phyloP scores from a whole-genome alignment of 2,329 filamentous ascomycete species.

The Lecanicillium sp. region DNA sequence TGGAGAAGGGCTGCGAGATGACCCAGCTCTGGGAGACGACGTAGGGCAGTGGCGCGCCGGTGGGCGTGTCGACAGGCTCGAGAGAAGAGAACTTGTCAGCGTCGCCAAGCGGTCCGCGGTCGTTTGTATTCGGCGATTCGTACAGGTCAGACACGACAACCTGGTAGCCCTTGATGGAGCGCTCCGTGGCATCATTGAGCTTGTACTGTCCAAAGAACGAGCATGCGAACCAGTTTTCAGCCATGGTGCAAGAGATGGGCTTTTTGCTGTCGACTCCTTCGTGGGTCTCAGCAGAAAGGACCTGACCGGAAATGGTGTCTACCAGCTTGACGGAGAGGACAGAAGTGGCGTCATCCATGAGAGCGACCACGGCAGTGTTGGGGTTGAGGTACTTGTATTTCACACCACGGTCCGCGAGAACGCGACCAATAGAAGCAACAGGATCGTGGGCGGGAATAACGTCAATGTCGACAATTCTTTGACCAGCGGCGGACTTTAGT shows the following conservation, averaged over 20 bases:
- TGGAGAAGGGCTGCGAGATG: constrained; percentile 68
- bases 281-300: constrained; percentile 66
- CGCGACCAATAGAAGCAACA: constrained; percentile 88
- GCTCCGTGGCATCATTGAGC: constrained; percentile 43
- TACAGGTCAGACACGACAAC: constrained; percentile 82
- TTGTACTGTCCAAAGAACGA: constrained; percentile 61
- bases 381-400: constrained; percentile 96
- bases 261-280: constrained; percentile 65
- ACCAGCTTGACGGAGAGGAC: constrained; percentile 69
- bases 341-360: constrained; percentile 48
- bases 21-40: constrained; percentile 75
- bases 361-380: constrained; percentile 71
- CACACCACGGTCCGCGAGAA: constrained; percentile 85
- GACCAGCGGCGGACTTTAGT: constrained; percentile 56
- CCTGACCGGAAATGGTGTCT: constrained; percentile 75
- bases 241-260: constrained; percentile 67
- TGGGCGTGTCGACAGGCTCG: constrained; percentile 49
- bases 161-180: constrained; percentile 71
- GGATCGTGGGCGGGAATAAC: constrained; percentile 69
- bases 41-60: constrained; percentile 55
- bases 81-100: constrained; percentile 71
- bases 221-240: constrained; percentile 95
- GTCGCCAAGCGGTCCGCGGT: constrained; percentile 69
- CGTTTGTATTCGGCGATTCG: constrained; percentile 75
- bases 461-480: constrained; percentile 61